Evolutionary conservation across 768 basidiomycete genomes (phyloP).

Genomic region (Termitomyces sp.): DNA sequence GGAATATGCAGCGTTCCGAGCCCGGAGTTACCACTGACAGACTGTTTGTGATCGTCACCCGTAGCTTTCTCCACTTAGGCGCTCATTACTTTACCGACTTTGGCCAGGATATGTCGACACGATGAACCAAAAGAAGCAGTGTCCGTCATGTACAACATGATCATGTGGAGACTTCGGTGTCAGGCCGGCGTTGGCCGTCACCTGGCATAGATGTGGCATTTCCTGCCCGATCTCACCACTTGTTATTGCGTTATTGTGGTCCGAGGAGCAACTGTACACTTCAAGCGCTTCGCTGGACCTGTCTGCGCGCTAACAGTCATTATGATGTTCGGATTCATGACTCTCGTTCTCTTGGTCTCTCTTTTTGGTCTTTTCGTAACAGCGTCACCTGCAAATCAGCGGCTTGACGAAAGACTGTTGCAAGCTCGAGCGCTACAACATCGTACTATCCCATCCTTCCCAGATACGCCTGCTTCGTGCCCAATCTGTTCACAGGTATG

Average conservation of each 20-base stretch:
- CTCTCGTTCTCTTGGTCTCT: constrained; percentile 21
- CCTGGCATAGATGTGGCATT: background rate
- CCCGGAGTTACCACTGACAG: background rate
- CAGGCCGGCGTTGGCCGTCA: background rate
- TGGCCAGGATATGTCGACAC: background rate
- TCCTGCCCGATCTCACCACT: background rate
- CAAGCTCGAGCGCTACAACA: constrained; percentile 12
- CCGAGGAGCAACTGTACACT: background rate
- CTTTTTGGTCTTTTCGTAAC: constrained; percentile 20
- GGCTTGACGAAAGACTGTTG: background rate
- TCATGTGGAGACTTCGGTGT: background rate
- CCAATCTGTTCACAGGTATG: constrained; percentile 52
- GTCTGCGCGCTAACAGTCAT: background rate
- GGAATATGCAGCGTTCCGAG: background rate
- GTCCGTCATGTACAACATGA: background rate
- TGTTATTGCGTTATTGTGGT: background rate
- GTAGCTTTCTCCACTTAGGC: background rate
- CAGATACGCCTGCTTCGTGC: constrained; percentile 55
- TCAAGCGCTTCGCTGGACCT: background rate
- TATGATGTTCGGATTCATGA: constrained; percentile 25
- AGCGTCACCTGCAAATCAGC: constrained; percentile 22
- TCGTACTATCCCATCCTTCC: constrained; percentile 46
- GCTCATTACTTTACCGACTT: background rate
- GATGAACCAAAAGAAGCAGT: background rate
- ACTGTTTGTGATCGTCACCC: too few species aligned